Base-by-base conservation (phyloP, 805 yeast species). In the Metschnikowia matae region DNA sequence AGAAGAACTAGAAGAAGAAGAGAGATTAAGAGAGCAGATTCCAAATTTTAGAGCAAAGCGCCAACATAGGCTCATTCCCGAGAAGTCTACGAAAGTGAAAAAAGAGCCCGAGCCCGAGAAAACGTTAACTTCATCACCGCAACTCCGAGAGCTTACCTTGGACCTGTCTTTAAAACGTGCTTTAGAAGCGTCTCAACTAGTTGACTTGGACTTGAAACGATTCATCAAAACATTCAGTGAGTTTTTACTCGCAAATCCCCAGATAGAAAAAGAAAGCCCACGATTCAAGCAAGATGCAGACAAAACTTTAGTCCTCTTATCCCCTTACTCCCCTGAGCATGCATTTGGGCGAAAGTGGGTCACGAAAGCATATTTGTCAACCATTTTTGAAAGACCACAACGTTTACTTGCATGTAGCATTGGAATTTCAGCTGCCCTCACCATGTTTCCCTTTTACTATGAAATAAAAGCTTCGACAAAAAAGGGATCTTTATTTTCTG, bases 311-410 rank as follows among this genome's bases (percentile, higher is more conserved):
- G 71, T 87, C 6, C 71, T 88, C 4, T 64, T 88, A 18, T 82
- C 92, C 0, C 92, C 95, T 0, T 72, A 79, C 50, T 82, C 89
- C 1, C 72, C 85, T 32, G 79, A 81, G 54, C 96, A 88, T 67
- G 80, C 80, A 0, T 89, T 86, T 63, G 83, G 88, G 4, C 74
- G 96, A 36, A 71, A 72, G 29, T 88, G 96, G 96, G 89, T 83
- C 2, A 70, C 87, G 6, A 86, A 84, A 61, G 65, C 81, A 1
- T 84, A 85, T 58, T 65, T 78, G 40, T 70, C 84, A 15, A 80
- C 90, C 0, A 84, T 88, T 34, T 92, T 88, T 23, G 96, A 88
- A 66, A 70, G 92, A 41, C 96, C 96, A 1, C 91, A 88, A 64
- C 71, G 96, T 31, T 67, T 88, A 42, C 72, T 84, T 48, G 94